Evolutionary conservation across 2,329 filamentous ascomycete species (phyloP).

Genomic region (Fusarium verrucosum): DNA sequence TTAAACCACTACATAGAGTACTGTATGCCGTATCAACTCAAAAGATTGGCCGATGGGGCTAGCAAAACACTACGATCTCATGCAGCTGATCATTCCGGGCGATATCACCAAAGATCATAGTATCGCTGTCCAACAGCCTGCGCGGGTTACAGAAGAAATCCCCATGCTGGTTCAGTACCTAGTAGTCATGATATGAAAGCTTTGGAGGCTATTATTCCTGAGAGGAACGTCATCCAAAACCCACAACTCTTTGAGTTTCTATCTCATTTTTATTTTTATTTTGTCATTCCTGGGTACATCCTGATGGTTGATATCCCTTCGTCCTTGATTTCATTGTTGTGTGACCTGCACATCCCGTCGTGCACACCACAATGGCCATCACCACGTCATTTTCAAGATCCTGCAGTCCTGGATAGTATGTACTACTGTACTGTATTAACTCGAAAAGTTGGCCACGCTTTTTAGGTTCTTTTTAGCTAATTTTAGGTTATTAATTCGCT

Average conservation of each 20-base stretch:
- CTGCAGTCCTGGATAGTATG: constrained; percentile 22
- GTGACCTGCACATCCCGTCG: constrained; percentile 8
- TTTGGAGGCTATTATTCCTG: not conserved
- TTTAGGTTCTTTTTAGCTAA: no score
- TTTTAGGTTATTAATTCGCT: no score
- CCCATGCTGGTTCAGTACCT: no score
- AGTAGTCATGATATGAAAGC: not conserved
- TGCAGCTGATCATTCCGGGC: not conserved
- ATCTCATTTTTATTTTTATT: not conserved
- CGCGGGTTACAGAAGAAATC: not conserved
- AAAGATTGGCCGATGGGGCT: not conserved
- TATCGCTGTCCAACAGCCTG: not conserved
- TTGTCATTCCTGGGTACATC: not conserved
- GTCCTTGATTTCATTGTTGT: constrained; percentile 25
- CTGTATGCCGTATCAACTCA: no score
- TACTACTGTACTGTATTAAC: no score
- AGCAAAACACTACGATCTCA: not conserved
- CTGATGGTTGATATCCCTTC: not conserved
- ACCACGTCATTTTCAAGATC: constrained; percentile 31
- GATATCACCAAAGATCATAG: not conserved
- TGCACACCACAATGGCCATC: constrained; percentile 23
- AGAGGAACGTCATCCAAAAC: not conserved
- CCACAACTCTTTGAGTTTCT: not conserved
- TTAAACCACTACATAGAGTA: constrained; percentile 15
- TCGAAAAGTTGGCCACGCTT: no score